Conservation (phyloP, 2,329 filamentous ascomycete species). For the Arthrocladium fulminans region DNA sequence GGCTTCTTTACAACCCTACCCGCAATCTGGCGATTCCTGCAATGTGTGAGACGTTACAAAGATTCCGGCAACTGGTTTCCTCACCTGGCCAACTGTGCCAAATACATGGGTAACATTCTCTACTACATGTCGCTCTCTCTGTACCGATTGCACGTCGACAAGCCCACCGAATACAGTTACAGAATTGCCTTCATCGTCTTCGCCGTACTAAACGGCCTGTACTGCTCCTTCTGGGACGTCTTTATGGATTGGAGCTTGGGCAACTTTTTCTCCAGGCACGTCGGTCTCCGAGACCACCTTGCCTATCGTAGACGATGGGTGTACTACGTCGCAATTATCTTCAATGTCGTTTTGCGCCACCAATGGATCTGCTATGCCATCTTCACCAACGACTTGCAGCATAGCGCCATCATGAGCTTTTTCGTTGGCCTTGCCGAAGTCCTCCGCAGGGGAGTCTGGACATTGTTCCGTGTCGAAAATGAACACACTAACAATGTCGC, state of each 20-base stretch:
- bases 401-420: slow-evolving; percentile 76
- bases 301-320: slow-evolving; percentile 70
- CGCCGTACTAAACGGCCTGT: slow-evolving; percentile 72
- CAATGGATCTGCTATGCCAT: slow-evolving; percentile 92
- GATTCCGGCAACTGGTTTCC: slow-evolving; percentile 85
- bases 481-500: slow-evolving; percentile 91
- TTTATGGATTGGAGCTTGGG: slow-evolving; percentile 95
- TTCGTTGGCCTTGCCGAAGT: slow-evolving; percentile 69
- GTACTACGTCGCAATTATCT: slow-evolving; percentile 76
- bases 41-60: slow-evolving; percentile 80
- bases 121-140: slow-evolving; percentile 71
- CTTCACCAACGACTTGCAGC: slow-evolving; percentile 68
- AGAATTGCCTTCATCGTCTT: slow-evolving; percentile 69
- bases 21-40: slow-evolving; percentile 79
- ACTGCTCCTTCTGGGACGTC: slow-evolving; percentile 84
- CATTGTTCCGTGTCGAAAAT: slow-evolving; percentile 89
- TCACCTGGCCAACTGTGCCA: slow-evolving; percentile 83
- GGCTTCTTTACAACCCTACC: slow-evolving; percentile 80
- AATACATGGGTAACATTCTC: slow-evolving; percentile 77
- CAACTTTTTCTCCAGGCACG: slow-evolving; percentile 61
- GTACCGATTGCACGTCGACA: slow-evolving; percentile 58
- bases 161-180: slow-evolving; percentile 33
- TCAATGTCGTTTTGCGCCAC: slow-evolving; percentile 81
- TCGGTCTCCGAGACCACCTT: slow-evolving; percentile 64
- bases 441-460: slow-evolving; percentile 80